phyloP scores from a whole-genome alignment of 2,329 filamentous ascomycete species.

The Scortechinia acanthostroma region DNA sequence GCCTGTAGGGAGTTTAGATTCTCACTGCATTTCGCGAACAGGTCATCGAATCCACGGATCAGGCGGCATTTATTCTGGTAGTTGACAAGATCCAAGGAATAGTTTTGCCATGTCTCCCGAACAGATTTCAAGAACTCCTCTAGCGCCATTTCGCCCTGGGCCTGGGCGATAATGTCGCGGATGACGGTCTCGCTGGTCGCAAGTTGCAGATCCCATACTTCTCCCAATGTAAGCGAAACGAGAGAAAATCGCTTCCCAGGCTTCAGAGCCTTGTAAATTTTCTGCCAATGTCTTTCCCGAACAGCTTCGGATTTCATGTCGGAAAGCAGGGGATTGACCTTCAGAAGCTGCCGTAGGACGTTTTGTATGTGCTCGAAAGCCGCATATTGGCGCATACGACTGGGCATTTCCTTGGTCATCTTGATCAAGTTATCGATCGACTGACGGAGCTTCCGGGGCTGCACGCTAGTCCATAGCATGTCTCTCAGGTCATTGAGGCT shows the following conservation, averaged over 20 bases:
- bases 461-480: slow-evolving; percentile 87
- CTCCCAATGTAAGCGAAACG: slow-evolving; percentile 89
- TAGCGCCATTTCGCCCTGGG: slow-evolving; percentile 94
- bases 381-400: slow-evolving; percentile 96
- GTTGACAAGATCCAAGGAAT: slow-evolving; percentile 85
- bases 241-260: slow-evolving; percentile 90
- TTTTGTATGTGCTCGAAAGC: slow-evolving; percentile 98
- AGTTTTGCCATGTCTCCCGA: slow-evolving; percentile 92
- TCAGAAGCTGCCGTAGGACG: slow-evolving; percentile 78
- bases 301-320: slow-evolving; percentile 96
- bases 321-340: slow-evolving; percentile 79
- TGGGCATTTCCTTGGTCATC: slow-evolving; percentile 98
- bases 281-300: slow-evolving; percentile 90
- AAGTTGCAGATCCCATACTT: slow-evolving; percentile 96
- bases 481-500: slow-evolving; percentile 90
- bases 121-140: slow-evolving; percentile 97
- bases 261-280: slow-evolving; percentile 92
- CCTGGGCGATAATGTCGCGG: slow-evolving; percentile 87
- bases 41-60: slow-evolving; percentile 94
- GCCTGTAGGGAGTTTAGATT: slow-evolving; percentile 95
- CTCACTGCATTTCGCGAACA: slow-evolving; percentile 97
- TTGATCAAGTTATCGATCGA: slow-evolving; percentile 88
- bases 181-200: slow-evolving; percentile 81
- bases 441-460: slow-evolving; percentile 84
- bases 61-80: slow-evolving; percentile 98